These are phyloP conservation scores for Blastomyces emzantsi DNA, from an alignment of 2,329 filamentous ascomycete genomes.

Conservation along the genomic window DNA sequence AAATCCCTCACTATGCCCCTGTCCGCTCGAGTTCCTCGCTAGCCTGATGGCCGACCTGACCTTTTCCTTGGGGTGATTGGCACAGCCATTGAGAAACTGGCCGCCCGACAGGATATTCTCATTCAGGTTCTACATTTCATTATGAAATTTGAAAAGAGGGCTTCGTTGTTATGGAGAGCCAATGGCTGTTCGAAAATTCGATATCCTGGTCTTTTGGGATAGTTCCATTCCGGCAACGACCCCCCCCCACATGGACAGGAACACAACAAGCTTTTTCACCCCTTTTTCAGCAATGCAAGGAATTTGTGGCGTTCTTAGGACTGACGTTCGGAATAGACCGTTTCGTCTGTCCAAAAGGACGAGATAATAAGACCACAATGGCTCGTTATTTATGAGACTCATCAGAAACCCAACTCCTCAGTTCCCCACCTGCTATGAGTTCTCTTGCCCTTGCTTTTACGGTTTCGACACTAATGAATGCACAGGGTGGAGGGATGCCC, in stretches of 20 bases:
- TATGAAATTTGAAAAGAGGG: background rate
- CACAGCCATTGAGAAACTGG: background rate
- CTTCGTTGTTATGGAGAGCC: background rate
- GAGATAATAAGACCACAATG: background rate
- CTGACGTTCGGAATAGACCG: background rate
- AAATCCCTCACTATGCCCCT: background rate
- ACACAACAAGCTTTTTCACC: background rate
- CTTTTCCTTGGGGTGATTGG: background rate
- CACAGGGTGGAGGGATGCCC: background rate
- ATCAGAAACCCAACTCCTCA: constrained; percentile 5
- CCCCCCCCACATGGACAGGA: background rate
- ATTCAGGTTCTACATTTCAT: background rate
- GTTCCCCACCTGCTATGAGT: background rate
- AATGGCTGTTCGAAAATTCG: background rate
- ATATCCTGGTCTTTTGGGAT: background rate
- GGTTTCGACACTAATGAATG: background rate
- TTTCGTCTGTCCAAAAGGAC: background rate
- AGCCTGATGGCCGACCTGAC: background rate
- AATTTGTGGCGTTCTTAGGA: background rate
- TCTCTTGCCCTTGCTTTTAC: background rate
- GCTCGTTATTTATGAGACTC: background rate
- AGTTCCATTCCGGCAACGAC: background rate
- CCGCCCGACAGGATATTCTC: background rate
- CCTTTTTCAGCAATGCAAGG: background rate
- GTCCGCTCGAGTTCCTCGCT: background rate